Evolutionary conservation across 176 grass and related monocot species (phyloP).

Genomic region (Hordeum vulgare): DNA sequence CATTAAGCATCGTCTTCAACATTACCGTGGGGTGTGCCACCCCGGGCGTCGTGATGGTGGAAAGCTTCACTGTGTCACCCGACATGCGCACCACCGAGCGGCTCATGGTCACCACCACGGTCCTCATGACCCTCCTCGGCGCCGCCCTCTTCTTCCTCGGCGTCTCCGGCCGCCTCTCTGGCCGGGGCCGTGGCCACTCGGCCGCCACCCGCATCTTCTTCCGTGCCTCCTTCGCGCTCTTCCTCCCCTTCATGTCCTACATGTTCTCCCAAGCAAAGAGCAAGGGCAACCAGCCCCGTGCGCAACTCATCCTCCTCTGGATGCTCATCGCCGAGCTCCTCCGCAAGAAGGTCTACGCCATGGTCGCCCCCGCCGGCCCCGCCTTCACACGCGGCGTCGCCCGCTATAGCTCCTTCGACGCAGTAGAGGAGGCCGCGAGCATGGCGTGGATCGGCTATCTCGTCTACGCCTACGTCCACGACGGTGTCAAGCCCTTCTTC

Average conservation of each 20-base stretch:
- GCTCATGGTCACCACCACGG: not conserved
- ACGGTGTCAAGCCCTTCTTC: no score
- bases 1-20: no score
- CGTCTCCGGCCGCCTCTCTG: not conserved
- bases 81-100: no score
- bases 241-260: no score
- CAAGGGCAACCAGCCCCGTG: not conserved
- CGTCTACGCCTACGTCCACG: conserved; percentile 18
- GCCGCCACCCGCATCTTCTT: conserved; percentile 17
- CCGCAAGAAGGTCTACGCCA: no score
- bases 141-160: not conserved
- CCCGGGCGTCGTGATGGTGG: no score
- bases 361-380: not conserved
- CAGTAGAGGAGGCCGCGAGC: conserved; percentile 15
- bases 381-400: not conserved
- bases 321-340: no score
- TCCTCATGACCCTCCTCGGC: conserved; percentile 13
- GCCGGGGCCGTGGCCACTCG: not conserved
- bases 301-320: not conserved
- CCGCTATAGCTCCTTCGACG: not conserved
- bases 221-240: not conserved
- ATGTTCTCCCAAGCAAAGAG: no score
- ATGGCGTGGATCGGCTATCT: conserved; percentile 26
- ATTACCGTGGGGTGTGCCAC: no score
- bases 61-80: no score